Evolutionary conservation across 2,329 filamentous ascomycete genomes (phyloP), one percentile per base, ranked within the genome.

Genomic region (Aspergillus caelatus): DNA sequence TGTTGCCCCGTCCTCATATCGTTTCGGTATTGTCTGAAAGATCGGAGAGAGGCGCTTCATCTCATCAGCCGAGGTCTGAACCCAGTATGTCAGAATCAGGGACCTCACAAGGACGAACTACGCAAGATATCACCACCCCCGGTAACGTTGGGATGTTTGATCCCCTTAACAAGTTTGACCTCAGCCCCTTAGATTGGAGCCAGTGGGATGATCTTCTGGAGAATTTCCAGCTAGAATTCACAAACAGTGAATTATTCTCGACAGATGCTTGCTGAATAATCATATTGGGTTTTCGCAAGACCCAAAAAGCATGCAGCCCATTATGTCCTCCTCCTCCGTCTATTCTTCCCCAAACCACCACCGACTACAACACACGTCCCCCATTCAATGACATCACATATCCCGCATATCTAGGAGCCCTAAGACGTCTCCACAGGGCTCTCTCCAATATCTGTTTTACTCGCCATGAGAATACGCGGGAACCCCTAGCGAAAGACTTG

Each of bases 191-290:
- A 60, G 66, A 72, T 55, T 75, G 73, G 73, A 61, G 61, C 56
- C 68, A 75, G 57, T 74, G 73, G 71, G 70, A 74, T 43, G 65
- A 67, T n/a, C 62, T 75, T 4, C 63, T 74, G n/a, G 67, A 70
- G n/a, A 66, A 74, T 16, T 75, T 72, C 14, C 70, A 72, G 45
- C 52, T 56, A 12, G 48, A 63, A 23, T 50, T 26, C n/a, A 56
- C 56, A 3, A 53, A 62, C 6, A 30, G 46, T 5, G 60, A 62
- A 21, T 26, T 41, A 14, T 55, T 55, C 52, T 21, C 52, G 48
- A 52, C 48, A 14, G n/a, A 39, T 41, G 21, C 30, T 55, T 23
- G 9, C 8, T 39, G 52, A 55, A 14, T 55, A 26, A 23, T 9
- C 34, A 34, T 32, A 32, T 5, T 34, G 32, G 32, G 32, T 12